Conservation (phyloP, 2,329 filamentous ascomycete genomes). For the Torrubiellomyces zombiae region DNA sequence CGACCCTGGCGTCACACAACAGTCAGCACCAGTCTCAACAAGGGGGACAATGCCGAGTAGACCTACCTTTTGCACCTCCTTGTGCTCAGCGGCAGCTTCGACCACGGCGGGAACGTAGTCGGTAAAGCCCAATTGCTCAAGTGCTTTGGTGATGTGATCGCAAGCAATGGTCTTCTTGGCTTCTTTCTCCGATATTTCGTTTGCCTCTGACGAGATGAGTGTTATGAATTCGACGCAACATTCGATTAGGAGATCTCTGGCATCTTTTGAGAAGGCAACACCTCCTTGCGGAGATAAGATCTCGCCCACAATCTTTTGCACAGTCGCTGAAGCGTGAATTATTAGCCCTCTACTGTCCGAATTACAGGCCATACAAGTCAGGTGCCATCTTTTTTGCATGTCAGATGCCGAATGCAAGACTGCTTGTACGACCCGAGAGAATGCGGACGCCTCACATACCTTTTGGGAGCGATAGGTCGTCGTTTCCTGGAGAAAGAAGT, state of each 20-base stretch:
- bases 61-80: constrained; percentile 74
- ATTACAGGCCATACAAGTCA: no score
- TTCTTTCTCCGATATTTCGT: constrained; percentile 97
- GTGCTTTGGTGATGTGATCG: constrained; percentile 90
- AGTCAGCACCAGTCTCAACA: background rate
- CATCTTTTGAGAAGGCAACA: constrained; percentile 84
- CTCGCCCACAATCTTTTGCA: constrained; percentile 82
- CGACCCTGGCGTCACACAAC: constrained; percentile 43
- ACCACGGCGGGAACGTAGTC: constrained; percentile 83
- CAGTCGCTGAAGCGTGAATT: constrained; percentile 34
- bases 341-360: constrained; percentile 12
- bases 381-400: no score
- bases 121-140: constrained; percentile 80
- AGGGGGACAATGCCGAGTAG: constrained; percentile 31
- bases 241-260: constrained; percentile 87
- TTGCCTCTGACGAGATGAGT: constrained; percentile 93
- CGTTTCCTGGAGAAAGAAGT: constrained; percentile 32
- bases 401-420: background rate
- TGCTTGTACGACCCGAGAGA: background rate
- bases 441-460: constrained; percentile 29
- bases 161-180: constrained; percentile 98
- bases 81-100: constrained; percentile 78
- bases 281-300: constrained; percentile 64
- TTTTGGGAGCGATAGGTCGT: constrained; percentile 49
- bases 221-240: constrained; percentile 99